Evolutionary conservation across 1,284 basidiomycete species (phyloP).

Genomic region (Cryptococcus maquisensis): DNA sequence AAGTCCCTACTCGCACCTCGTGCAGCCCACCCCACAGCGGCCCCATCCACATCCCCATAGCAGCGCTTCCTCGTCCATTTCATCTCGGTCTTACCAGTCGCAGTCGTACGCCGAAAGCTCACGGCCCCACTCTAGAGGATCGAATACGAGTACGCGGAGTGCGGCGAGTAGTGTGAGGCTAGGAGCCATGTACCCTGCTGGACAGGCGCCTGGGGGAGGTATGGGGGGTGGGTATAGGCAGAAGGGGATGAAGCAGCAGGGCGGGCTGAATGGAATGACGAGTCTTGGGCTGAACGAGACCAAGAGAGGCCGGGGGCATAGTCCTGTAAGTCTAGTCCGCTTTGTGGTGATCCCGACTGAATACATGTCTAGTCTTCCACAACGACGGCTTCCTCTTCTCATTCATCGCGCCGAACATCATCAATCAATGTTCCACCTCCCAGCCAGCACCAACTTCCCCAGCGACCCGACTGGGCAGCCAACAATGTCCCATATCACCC

Average conservation of each 20-base stretch:
- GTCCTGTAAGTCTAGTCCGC: conserved; percentile 32
- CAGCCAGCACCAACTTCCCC: conserved; percentile 40
- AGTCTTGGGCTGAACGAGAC: conserved; percentile 9
- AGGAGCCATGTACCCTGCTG: conserved; percentile 38
- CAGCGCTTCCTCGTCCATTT: conserved; percentile 41
- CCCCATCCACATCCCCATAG: conserved; percentile 34
- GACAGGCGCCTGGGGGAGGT: conserved; percentile 20
- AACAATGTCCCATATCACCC: conserved; percentile 46
- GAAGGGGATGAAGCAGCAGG: conserved; percentile 32
- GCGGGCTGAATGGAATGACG: conserved; percentile 22
- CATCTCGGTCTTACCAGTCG: conserved; percentile 41
- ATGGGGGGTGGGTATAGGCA: conserved; percentile 21
- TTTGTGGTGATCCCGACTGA: not conserved
- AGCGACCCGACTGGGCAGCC: conserved; percentile 44
- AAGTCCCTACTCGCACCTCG: conserved; percentile 15
- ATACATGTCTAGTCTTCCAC: conserved; percentile 12
- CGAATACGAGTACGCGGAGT: conserved; percentile 40
- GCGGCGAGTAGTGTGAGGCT: conserved; percentile 41
- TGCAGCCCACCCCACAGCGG: conserved; percentile 38
- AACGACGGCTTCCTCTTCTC: conserved; percentile 37
- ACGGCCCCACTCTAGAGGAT: conserved; percentile 42
- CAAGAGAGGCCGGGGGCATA: conserved; percentile 33
- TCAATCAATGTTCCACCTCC: conserved; percentile 35
- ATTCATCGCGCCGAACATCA: conserved; percentile 32
- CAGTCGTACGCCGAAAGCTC: conserved; percentile 42